Evolutionary conservation across 257 asterid genomes (phyloP).

Genomic region (Marsdenia floribunda): DNA sequence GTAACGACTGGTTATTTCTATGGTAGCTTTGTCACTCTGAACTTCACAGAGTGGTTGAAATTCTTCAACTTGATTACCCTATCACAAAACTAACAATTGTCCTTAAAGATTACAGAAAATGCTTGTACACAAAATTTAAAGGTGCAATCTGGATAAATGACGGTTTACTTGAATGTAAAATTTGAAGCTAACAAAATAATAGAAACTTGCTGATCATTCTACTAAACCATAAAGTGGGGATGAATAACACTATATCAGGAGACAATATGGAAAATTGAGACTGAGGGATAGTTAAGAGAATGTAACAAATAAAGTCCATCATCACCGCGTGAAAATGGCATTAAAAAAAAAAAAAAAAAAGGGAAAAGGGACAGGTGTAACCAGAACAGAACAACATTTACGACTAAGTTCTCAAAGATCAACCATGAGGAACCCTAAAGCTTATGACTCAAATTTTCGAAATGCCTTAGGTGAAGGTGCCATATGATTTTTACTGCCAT

Average conservation of each 20-base stretch:
- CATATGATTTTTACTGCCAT: neutral
- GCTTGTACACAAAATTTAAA: neutral
- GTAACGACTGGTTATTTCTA: slow-evolving; percentile 96
- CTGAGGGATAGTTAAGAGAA: neutral
- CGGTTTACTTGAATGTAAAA: neutral
- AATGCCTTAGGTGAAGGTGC: neutral
- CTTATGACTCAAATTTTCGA: neutral
- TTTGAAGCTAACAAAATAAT: neutral
- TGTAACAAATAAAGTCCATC: neutral
- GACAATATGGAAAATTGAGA: neutral
- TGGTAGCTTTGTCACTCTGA: slow-evolving; percentile 98
- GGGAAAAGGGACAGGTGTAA: neutral
- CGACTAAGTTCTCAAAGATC: neutral
- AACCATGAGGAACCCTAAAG: neutral
- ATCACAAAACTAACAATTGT: slow-evolving; percentile 14
- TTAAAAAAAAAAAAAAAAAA: too few species aligned
- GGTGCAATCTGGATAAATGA: neutral
- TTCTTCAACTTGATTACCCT: slow-evolving; percentile 92
- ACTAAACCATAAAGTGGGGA: neutral
- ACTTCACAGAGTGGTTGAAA: slow-evolving; percentile 98
- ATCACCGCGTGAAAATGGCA: neutral
- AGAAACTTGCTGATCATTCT: neutral
- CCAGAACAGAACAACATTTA: neutral
- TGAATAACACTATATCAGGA: neutral
- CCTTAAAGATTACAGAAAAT: neutral